These are phyloP conservation scores for Vigna trinervia DNA, from an alignment of 306 rosid species.

Conservation along the genomic window DNA sequence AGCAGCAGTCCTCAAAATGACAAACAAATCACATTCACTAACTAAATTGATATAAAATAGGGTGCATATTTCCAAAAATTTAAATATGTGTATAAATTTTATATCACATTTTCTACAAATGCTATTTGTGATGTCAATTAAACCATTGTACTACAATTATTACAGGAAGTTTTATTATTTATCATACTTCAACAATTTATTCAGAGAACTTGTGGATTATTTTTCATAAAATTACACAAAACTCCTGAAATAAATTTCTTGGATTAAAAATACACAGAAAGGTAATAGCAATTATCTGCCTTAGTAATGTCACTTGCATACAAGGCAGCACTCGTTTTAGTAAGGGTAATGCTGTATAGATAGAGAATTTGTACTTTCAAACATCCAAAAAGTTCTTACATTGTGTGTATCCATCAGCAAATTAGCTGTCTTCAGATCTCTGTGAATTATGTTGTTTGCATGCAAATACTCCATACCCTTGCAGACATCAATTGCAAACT, in stretches of 20 bases:
- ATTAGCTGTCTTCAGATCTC: slow-evolving; percentile 99
- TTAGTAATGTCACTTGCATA: slow-evolving; percentile 22
- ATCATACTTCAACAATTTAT: background rate
- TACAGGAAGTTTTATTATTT: background rate
- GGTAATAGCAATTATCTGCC: background rate
- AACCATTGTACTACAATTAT: background rate
- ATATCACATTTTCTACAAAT: background rate
- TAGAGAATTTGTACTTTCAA: slow-evolving; percentile 31
- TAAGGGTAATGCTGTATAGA: background rate
- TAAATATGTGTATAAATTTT: slow-evolving; percentile 1
- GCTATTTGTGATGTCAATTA: background rate
- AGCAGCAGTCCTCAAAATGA: slow-evolving; percentile 11
- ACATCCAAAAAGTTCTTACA: slow-evolving; percentile 60
- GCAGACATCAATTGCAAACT: slow-evolving; percentile 92
- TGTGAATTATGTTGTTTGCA: slow-evolving; percentile 79
- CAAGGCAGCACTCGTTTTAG: slow-evolving; percentile 29
- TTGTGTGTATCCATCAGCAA: slow-evolving; percentile 84
- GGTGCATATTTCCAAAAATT: slow-evolving; percentile 5
- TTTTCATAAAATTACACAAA: background rate
- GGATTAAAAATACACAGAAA: slow-evolving; percentile 4
- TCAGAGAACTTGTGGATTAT: slow-evolving; percentile 14
- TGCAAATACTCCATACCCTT: slow-evolving; percentile 98
- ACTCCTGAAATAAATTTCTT: background rate
- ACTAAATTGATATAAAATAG: background rate
- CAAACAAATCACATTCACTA: slow-evolving; percentile 26